phyloP scores from a whole-genome alignment of 2,329 filamentous ascomycete genomes.

The Diaporthe destruens region DNA sequence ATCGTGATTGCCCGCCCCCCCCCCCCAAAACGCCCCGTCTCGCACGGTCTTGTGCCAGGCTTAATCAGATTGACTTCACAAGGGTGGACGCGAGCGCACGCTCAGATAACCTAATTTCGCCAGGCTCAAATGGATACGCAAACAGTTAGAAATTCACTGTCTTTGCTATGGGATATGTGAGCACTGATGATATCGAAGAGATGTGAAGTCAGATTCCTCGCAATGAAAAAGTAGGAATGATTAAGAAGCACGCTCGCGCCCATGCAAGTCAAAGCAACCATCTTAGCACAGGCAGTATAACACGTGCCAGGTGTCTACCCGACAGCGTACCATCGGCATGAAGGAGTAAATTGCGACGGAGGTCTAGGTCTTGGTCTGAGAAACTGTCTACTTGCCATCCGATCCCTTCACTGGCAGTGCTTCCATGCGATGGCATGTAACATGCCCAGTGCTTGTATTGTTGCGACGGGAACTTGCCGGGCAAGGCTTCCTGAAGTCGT shows the following conservation, averaged over 20 bases:
- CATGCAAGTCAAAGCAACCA: neutral
- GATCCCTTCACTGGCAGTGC: neutral
- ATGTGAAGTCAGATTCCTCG: neutral
- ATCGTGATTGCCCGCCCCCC: neutral
- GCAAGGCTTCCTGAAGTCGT: neutral
- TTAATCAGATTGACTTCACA: neutral
- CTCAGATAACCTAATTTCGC: neutral
- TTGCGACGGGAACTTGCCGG: neutral
- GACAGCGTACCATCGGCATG: neutral
- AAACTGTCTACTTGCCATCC: neutral
- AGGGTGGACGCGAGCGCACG: slow-evolving; percentile 1
- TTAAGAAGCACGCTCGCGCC: neutral
- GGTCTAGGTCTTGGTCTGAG: neutral
- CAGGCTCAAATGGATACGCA: neutral
- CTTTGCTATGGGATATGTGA: neutral
- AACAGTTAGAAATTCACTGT: neutral
- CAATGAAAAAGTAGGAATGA: neutral
- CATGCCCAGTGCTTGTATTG: neutral
- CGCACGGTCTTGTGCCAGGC: neutral
- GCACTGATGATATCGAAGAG: neutral
- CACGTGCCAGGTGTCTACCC: neutral
- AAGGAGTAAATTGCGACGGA: neutral
- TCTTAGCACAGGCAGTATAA: neutral
- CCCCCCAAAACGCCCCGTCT: neutral
- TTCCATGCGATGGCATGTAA: neutral